phyloP scores from a whole-genome alignment of 768 basidiomycete genomes.

The Leccinum broughii region DNA sequence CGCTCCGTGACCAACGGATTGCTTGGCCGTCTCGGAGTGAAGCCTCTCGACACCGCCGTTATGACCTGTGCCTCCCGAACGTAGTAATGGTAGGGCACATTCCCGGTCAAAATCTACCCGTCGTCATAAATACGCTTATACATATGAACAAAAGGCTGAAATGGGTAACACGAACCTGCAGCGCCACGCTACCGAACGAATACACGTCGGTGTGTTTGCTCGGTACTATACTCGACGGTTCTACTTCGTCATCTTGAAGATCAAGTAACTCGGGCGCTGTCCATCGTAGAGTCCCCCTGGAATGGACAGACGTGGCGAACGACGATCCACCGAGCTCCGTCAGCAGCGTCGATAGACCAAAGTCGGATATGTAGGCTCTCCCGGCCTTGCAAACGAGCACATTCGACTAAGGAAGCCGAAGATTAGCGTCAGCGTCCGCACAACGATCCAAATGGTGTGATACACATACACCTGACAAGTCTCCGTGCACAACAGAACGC shows the following conservation, averaged over 20 bases:
- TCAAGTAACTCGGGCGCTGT: constrained; percentile 34
- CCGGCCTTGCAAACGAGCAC: constrained; percentile 16
- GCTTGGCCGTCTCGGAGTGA: constrained; percentile 11
- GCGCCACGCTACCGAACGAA: constrained; percentile 34
- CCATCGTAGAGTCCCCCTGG: constrained; percentile 32
- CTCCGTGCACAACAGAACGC: constrained; percentile 17
- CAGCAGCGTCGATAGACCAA: constrained; percentile 45
- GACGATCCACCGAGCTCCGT: constrained; percentile 38
- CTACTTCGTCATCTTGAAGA: constrained; percentile 18
- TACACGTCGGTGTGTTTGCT: constrained; percentile 19
- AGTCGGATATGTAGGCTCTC: constrained; percentile 36
- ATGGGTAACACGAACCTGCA: constrained; percentile 13
- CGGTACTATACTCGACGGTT: constrained; percentile 1
- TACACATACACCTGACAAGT: constrained; percentile 24
- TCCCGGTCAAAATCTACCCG: constrained; percentile 12
- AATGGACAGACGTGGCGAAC: constrained; percentile 37
- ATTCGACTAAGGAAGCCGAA: constrained; percentile 11
- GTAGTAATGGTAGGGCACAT: constrained; percentile 17
- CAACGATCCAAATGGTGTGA: neutral
- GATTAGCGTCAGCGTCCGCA: neutral
- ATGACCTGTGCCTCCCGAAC: constrained; percentile 13
- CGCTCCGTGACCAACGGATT: constrained; percentile 6
- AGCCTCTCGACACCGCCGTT: constrained; percentile 13
- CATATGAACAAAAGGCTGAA: neutral
- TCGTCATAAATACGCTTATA: neutral